Conservation (phyloP, 768 basidiomycete species). For the Sistotremastrum suecicum region DNA sequence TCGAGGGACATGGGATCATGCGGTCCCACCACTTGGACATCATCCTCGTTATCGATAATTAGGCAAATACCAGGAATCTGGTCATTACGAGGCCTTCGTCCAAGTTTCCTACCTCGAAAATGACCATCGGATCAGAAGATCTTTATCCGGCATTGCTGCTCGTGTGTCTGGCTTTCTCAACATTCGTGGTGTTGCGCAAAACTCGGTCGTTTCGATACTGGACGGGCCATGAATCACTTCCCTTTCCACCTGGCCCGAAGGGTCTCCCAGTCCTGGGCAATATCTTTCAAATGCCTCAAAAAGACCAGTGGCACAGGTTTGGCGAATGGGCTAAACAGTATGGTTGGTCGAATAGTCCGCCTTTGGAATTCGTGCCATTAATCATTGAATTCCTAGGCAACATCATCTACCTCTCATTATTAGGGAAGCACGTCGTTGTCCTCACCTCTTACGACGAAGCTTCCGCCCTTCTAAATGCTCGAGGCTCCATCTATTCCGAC, state of each 20-base stretch:
- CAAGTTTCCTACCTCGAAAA: too few relatives aligned
- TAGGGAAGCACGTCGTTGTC: constrained; percentile 17
- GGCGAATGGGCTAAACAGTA: constrained; percentile 10
- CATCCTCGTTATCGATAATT: too few relatives aligned
- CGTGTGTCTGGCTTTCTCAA: too few relatives aligned
- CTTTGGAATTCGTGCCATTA: too few relatives aligned
- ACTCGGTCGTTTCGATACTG: too few relatives aligned
- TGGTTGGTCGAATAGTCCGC: constrained; percentile 2
- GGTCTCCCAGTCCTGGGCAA: constrained; percentile 13
- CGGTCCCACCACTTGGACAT: too few relatives aligned
- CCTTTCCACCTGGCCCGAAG: constrained; percentile 13
- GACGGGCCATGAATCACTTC: background rate
- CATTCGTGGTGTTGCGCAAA: too few relatives aligned
- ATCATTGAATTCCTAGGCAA: constrained; percentile 12
- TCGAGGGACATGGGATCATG: too few relatives aligned
- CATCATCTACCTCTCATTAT: constrained; percentile 16
- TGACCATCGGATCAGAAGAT: too few relatives aligned
- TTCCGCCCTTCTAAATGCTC: constrained; percentile 20
- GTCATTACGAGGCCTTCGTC: too few relatives aligned
- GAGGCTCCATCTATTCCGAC: constrained; percentile 19
- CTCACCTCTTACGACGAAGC: constrained; percentile 19
- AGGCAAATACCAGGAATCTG: too few relatives aligned
- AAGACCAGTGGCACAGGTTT: constrained; percentile 10
- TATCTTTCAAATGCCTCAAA: constrained; percentile 10
- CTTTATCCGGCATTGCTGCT: too few relatives aligned